Evolutionary conservation across 2,329 filamentous ascomycete species (phyloP), one percentile per base, ranked within the genome.

Genomic region (Onygenales sp.): DNA sequence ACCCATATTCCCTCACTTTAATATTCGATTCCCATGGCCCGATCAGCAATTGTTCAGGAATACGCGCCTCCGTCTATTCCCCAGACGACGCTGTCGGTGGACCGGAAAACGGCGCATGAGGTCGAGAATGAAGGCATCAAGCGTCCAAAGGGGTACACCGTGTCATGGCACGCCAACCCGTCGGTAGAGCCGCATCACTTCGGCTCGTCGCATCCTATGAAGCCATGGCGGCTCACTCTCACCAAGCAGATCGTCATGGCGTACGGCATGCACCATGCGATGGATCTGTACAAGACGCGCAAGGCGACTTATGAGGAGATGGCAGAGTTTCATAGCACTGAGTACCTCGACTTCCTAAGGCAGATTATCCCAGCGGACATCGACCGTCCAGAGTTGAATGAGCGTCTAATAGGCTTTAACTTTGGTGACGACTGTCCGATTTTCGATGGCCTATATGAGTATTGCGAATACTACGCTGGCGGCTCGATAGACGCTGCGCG

Each of bases 121-220:
- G 75, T 78, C 42, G 76, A 81, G 56, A 70, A 76, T 57, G 76
- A 88, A 69, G 85, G 84, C 60, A 88, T 96, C 63, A 82, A 83
- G 51, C 81, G 84, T 37, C 91, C 92, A 1, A 85, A 86, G 65
- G 91, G 90, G 61, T 91, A 94, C 72, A 90, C 81, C 34, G 92
- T 98, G 46, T 96, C 92, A 8, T 97, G 91, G 72, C 93, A 98
- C 69, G 89, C 90, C 73, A 96, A 96, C 64, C 88, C 91, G 1
- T 84, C 88, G 56, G 94, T 97, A 67, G 93, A 98, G 73, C 87
- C 87, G 66, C 92, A 97, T 71, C 93, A 98, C 70, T 98, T 98
- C 69, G 93, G 93, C 59, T 86, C 88, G 72, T 91, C 88, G 8
- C 93, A 98, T 75, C 93, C 93, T 17, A 98, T 98, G 93, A 98